Base-by-base conservation (phyloP, 2,329 filamentous ascomycete species). In the Lasiodiplodia sp. region DNA sequence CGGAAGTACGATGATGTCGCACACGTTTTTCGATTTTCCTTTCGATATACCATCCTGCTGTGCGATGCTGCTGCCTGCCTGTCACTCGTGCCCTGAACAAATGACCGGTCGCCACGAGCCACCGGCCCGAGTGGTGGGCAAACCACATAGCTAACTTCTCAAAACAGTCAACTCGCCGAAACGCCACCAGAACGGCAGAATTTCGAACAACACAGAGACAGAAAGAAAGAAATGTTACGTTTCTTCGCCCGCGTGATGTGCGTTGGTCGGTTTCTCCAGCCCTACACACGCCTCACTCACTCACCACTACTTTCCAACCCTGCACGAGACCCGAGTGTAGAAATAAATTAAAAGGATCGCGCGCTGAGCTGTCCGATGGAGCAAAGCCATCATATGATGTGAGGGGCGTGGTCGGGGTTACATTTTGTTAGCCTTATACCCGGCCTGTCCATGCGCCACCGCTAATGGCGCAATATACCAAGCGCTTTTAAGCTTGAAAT, bases 401-500 rank as follows among this genome's bases (percentile, higher is more conserved):
- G 31, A 34, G 31, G 8, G 31, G 31, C 31, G 8, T 34, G 31
- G 31, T 10, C 31, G 31, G 31, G 31, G 31, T 34, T 34, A 34
- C 31, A 34, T 34, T 34, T 34, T 34, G 31, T 34, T 34, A 34
- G 31, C 31, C 31, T 34, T 34, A 34, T 34, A 7, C 31, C 31
- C 31, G 31, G 8, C 31, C 31, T 34, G 31, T 34, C 31, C 31
- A 34, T 34, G 31, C 31, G 31, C 31, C 31, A 34, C 31, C 31
- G 31, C 31, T 34, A 34, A 34, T 34, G 31, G 31, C 31, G 31
- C 31, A 34, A 34, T 34, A 34, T 34, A 34, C 31, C 31, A 7
- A 34, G 31, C 28, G 31, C 31, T 34, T 34, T 53, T 53, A 53
- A 53, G 51, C 51, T 53, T 53, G 51, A 53, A 53, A 53, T 34